phyloP scores from a whole-genome alignment of 148 eudicot species.

The Hydrangea macrophylla region DNA sequence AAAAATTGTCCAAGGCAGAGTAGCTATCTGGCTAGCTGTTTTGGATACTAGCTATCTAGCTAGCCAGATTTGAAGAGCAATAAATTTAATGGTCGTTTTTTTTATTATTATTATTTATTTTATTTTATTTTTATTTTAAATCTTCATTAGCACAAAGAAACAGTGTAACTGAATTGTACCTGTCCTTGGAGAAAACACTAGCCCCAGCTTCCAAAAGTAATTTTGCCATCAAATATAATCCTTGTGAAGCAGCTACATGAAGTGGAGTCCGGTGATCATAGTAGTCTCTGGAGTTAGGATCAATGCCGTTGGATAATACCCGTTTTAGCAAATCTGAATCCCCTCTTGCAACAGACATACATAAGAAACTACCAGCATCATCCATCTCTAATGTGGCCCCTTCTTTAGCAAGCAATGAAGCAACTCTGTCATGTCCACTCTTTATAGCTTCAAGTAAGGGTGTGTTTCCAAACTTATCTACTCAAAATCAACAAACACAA shows the following conservation, averaged over 20 bases:
- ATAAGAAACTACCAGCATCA: conserved; percentile 63
- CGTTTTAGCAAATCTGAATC: conserved; percentile 56
- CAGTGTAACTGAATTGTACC: conserved; percentile 31
- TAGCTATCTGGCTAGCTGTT: too few species aligned
- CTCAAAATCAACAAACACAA: background rate
- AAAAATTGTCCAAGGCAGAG: too few species aligned
- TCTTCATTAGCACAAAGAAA: too few species aligned
- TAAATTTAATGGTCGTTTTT: too few species aligned
- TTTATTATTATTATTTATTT: too few species aligned
- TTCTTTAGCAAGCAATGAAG: conserved; percentile 44
- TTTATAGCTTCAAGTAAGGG: conserved; percentile 82
- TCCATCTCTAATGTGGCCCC: conserved; percentile 62
- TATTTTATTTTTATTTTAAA: too few species aligned
- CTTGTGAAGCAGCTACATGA: conserved; percentile 78
- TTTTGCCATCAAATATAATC: conserved; percentile 68
- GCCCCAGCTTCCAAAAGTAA: conserved; percentile 81
- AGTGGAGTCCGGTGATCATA: conserved; percentile 85
- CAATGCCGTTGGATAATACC: conserved; percentile 57
- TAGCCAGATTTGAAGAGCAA: too few species aligned
- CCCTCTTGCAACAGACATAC: conserved; percentile 59
- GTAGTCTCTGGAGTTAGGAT: conserved; percentile 72
- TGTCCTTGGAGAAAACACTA: conserved; percentile 63
- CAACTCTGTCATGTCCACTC: conserved; percentile 72
- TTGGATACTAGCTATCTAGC: too few species aligned
- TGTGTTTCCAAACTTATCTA: conserved; percentile 80